phyloP scores from a whole-genome alignment of 73 alveolate genomes.

The Tetrahymena elliotti region DNA sequence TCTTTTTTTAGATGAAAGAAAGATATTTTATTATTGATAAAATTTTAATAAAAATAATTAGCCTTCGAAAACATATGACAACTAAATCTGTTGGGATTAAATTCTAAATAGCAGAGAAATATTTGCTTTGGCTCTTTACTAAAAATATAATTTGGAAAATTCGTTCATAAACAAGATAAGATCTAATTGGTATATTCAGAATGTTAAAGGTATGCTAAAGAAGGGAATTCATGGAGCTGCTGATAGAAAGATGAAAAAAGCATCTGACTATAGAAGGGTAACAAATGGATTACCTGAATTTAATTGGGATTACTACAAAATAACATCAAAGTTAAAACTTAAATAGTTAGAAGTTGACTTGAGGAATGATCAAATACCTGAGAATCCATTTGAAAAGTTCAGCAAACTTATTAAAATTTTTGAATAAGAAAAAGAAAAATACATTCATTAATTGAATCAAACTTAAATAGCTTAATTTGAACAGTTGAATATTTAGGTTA shows the following conservation, averaged over 20 bases:
- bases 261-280: neutral
- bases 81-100: neutral
- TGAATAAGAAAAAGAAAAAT: neutral
- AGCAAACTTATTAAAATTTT: neutral
- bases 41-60: neutral
- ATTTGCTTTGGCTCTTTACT: neutral
- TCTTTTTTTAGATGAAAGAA: too few relatives aligned
- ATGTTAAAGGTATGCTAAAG: neutral
- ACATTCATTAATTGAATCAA: neutral
- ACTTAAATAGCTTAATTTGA: neutral
- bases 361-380: neutral
- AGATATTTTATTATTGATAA: neutral
- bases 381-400: neutral
- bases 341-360: constrained; percentile 9
- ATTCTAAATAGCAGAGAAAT: neutral
- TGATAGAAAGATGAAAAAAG: neutral
- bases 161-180: neutral
- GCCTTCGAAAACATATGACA: neutral
- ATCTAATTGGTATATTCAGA: neutral
- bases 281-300: neutral
- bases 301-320: constrained; percentile 11
- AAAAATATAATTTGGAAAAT: neutral
- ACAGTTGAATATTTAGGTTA: neutral
- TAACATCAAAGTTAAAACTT: constrained; percentile 10
- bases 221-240: neutral